Percentiles rank a stretch among this genome's conserved stretches.
Conservation (phyloP, 2,329 filamentous ascomycete species). For the Thelonectria rubi region DNA sequence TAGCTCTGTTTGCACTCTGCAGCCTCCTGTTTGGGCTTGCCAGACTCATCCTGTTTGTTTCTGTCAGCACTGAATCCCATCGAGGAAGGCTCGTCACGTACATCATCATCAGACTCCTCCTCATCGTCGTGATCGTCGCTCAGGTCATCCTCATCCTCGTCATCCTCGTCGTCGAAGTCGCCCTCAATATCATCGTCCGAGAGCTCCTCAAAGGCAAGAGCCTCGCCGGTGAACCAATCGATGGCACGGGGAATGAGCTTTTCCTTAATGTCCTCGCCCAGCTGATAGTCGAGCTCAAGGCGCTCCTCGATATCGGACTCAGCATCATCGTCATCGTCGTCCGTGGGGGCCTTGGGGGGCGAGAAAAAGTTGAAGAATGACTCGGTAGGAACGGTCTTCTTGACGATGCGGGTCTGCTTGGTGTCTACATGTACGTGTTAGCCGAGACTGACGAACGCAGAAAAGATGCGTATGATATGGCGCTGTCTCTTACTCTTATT, state of each 20-base stretch:
- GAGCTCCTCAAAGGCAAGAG: slow-evolving; percentile 93
- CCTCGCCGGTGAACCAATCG: slow-evolving; percentile 99
- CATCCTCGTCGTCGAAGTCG: slow-evolving; percentile 89
- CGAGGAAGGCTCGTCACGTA: slow-evolving; percentile 50
- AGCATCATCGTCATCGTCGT: slow-evolving; percentile 75
- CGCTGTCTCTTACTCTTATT: slow-evolving; percentile 84
- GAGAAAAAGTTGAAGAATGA: slow-evolving; percentile 99
- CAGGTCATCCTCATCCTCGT: slow-evolving; percentile 89
- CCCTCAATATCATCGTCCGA: slow-evolving; percentile 84
- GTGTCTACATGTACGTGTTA: slow-evolving; percentile 72
- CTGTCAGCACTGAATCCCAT: slow-evolving; percentile 22
- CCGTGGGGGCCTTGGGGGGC: slow-evolving; percentile 84
- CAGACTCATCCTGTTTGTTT: slow-evolving; percentile 75
- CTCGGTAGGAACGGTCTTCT: slow-evolving; percentile 98
- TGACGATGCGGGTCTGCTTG: slow-evolving; percentile 98
- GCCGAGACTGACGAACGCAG: background rate
- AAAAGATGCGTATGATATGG: background rate
- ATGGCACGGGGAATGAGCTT: slow-evolving; percentile 98
- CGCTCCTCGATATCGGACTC: slow-evolving; percentile 95
- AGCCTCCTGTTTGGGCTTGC: slow-evolving; percentile 92
- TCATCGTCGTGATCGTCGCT: slow-evolving; percentile 87
- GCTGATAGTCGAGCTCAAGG: slow-evolving; percentile 96
- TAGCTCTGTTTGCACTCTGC: slow-evolving; percentile 97
- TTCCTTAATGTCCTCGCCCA: slow-evolving; percentile 99
- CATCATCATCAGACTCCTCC: slow-evolving; percentile 81